Base-by-base conservation (phyloP, 495 filamentous ascomycete species). In the Xylaria cubensis region DNA sequence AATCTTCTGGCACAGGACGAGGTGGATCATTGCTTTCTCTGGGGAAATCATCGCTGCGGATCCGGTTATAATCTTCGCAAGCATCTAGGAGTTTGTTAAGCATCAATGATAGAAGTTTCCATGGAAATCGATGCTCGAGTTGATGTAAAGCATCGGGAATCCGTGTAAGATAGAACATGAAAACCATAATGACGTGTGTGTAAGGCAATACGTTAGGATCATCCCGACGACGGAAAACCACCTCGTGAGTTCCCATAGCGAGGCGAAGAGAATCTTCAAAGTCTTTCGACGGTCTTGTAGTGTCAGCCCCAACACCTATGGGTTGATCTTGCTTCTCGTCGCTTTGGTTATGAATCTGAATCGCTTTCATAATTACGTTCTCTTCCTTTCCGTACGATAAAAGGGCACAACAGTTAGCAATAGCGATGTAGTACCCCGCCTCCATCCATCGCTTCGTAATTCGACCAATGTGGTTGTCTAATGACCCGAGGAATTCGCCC, bases 1-100 rank as follows among this genome's bases (percentile, higher is more conserved):
- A 97, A 73, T 99, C 96, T 73, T 98, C 96, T 0, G 93, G 90
- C 0, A 97, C 78, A 5, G 93, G 93, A n/a, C 87, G 83, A 9
- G 76, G 82, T 9, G 76, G 77, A 29, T 83, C 86, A 53, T 89
- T 86, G 3, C 89, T 83, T 7, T 84, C 77, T 58, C 77, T 72
- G 0, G 88, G 90, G 59, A 93, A 92, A 0, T 74, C 73, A 46
- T 85, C 76, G 39, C 77, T 75, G 61, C 90, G 87, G 42, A 91
- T 82, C 1, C 85, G 84, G 46, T 75, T 36, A 41, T 76, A 58
- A 15, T 78, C 71, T 19, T 85, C 80, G 21, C 75, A 83, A 4
- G 81, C 82, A 8, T 82, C 74, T 21, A 83, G 74, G 12, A 96
- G 82, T 15, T 82, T 86, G 81, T 94, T 97, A 1, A 97, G 83